Conservation (phyloP, 352 stramenopile genomes). For the Pilasporangium apinafurcum region DNA sequence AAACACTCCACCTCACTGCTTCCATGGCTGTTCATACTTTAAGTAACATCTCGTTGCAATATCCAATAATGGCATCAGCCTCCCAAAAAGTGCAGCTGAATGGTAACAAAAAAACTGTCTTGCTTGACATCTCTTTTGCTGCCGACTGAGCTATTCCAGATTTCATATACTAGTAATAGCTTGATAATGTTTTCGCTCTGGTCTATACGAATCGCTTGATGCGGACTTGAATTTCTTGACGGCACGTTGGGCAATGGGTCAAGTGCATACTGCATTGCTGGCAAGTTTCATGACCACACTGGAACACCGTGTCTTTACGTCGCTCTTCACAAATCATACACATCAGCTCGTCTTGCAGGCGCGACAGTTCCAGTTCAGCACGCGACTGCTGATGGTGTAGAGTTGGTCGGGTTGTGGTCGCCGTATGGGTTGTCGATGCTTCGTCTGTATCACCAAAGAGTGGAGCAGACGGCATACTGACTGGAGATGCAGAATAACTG, state of each 20-base stretch:
- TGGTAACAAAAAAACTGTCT: too few relatives aligned
- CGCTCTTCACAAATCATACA: constrained; percentile 75
- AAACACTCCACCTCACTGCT: too few relatives aligned
- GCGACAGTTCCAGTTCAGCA: constrained; percentile 50
- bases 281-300: constrained; percentile 83
- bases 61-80: too few relatives aligned
- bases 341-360: constrained; percentile 56
- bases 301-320: constrained; percentile 76
- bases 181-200: background rate
- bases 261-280: constrained; percentile 40
- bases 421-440: background rate
- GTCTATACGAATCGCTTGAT: constrained; percentile 60
- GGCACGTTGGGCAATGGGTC: constrained; percentile 63
- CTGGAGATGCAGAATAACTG: too few relatives aligned
- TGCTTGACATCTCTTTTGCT: too few relatives aligned
- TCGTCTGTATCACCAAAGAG: constrained; percentile 1
- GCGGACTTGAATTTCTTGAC: constrained; percentile 61
- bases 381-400: constrained; percentile 29
- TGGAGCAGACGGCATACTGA: constrained; percentile 7
- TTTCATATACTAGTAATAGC: too few relatives aligned
- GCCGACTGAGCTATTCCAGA: too few relatives aligned
- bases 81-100: too few relatives aligned
- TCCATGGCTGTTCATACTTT: too few relatives aligned
- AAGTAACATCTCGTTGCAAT: too few relatives aligned
- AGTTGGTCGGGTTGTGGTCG: background rate